Evolutionary conservation across 2,329 filamentous ascomycete genomes (phyloP).

Genomic region (Fusarium udum): DNA sequence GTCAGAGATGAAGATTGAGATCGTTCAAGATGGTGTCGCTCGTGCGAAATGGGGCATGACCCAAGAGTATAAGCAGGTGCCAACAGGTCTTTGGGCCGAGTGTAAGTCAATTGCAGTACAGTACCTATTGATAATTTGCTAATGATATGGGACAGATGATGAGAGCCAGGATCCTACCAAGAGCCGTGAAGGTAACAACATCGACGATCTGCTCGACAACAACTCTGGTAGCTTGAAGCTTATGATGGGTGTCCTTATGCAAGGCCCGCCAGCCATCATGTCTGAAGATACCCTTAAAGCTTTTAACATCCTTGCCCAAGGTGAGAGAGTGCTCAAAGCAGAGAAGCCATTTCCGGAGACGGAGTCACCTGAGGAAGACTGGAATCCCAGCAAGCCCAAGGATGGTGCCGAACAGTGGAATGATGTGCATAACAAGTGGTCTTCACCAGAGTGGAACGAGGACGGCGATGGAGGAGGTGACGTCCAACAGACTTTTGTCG

Average conservation of each 20-base stretch:
- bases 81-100: background rate
- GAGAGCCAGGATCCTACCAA: background rate
- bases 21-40: background rate
- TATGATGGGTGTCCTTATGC: background rate
- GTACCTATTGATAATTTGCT: no score
- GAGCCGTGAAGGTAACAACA: background rate
- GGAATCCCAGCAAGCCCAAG: background rate
- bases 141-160: background rate
- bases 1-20: background rate
- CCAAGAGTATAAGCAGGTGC: rapidly evolving
- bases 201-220: background rate
- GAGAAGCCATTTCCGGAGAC: rapidly evolving
- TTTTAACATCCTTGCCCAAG: background rate
- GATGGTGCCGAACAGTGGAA: background rate
- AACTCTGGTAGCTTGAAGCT: background rate
- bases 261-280: background rate
- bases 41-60: background rate
- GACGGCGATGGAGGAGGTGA: no score
- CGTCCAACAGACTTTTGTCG: background rate
- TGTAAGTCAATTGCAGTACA: background rate
- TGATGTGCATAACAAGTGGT: background rate
- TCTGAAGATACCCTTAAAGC: background rate
- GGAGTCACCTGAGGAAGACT: rapidly evolving
- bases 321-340: background rate
- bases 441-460: background rate